phyloP scores from a whole-genome alignment of 352 stramenopile genomes.

The Pythium diclinum region DNA sequence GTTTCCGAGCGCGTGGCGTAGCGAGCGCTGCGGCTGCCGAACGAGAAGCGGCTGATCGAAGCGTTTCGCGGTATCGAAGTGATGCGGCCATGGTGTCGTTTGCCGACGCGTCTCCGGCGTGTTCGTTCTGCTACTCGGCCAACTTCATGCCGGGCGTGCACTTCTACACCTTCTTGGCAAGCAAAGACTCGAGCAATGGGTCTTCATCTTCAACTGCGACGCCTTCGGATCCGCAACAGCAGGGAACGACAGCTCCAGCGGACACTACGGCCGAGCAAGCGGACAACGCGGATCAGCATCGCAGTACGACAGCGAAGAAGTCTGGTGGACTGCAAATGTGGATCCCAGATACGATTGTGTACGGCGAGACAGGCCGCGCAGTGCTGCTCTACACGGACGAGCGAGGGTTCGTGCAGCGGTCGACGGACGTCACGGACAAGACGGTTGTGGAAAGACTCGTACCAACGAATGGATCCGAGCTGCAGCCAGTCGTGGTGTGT shows the following conservation, averaged over 20 bases:
- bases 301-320: conserved; percentile 22
- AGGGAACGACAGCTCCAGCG: neutral
- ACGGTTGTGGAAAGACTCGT: conserved; percentile 69
- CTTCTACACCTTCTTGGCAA: conserved; percentile 76
- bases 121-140: conserved; percentile 46
- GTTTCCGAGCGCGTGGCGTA: conserved; percentile 24
- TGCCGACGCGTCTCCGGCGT: conserved; percentile 34
- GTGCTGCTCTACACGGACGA: conserved; percentile 75
- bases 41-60: conserved; percentile 26
- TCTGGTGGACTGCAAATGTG: conserved; percentile 47
- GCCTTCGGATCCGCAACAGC: neutral
- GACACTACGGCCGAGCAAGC: neutral
- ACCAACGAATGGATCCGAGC: conserved; percentile 20
- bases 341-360: conserved; percentile 80
- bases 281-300: neutral
- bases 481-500: conserved; percentile 58
- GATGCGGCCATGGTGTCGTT: conserved; percentile 64
- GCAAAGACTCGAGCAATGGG: conserved; percentile 32
- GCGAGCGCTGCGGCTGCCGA: conserved; percentile 18
- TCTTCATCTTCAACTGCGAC: neutral
- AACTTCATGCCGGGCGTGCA: conserved; percentile 78
- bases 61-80: conserved; percentile 48
- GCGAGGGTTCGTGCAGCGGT: conserved; percentile 58
- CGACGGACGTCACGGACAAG: conserved; percentile 66
- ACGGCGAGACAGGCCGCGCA: conserved; percentile 64